Percentiles rank a stretch among this genome's conserved stretches.
These are phyloP conservation scores for Leccinum pellstonianum DNA, from an alignment of 768 basidiomycete species.

Conservation along the genomic window DNA sequence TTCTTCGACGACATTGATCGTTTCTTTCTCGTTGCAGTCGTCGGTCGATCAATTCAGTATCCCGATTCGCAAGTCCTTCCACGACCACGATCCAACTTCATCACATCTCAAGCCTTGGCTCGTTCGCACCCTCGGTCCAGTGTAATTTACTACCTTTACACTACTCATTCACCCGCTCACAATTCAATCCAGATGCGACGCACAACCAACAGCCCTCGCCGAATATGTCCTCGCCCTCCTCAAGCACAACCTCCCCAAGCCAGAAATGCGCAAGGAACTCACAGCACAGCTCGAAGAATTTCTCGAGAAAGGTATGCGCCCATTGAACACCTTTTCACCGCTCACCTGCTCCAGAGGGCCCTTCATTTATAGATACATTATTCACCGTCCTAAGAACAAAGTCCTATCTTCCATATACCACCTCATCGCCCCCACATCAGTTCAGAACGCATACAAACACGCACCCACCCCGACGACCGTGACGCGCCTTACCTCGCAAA, in stretches of 20 bases:
- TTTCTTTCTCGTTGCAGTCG: no score
- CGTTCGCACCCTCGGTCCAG: constrained; percentile 83
- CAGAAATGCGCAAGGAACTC: constrained; percentile 80
- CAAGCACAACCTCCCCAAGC: constrained; percentile 83
- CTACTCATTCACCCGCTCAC: neutral
- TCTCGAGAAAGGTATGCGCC: constrained; percentile 75
- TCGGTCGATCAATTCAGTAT: no score
- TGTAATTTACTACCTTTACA: constrained; percentile 37
- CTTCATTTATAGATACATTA: constrained; percentile 78
- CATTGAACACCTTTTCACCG: neutral
- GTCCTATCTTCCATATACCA: constrained; percentile 77
- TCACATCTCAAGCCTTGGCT: constrained; percentile 85
- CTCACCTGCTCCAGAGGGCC: constrained; percentile 50
- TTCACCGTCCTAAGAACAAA: constrained; percentile 83
- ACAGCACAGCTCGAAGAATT: constrained; percentile 83
- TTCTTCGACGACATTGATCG: no score
- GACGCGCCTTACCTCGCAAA: no score
- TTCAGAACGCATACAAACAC: no score
- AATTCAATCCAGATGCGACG: constrained; percentile 71
- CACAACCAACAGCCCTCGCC: constrained; percentile 88
- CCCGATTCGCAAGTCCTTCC: no score
- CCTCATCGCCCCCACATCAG: constrained; percentile 39
- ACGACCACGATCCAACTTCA: constrained; percentile 34
- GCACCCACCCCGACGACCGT: no score
- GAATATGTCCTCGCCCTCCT: constrained; percentile 94